phyloP scores from a whole-genome alignment of 768 basidiomycete species.

The Tricholoma bakamatsutake region DNA sequence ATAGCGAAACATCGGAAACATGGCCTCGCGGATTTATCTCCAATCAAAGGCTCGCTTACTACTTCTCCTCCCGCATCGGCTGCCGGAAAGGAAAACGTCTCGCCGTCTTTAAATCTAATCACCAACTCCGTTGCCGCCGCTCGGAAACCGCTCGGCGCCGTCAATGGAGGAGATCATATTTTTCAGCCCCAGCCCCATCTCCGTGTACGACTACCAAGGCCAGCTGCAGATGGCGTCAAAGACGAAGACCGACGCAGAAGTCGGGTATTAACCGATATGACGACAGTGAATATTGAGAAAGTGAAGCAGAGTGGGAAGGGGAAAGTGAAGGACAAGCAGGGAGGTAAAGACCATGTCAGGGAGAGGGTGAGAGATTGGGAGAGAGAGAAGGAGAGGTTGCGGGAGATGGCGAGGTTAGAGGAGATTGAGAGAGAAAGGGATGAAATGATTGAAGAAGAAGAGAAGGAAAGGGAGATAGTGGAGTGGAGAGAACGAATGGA shows the following conservation, averaged over 20 bases:
- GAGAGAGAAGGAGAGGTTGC: conserved; percentile 58
- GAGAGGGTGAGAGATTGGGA: conserved; percentile 76
- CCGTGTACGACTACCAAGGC: conserved; percentile 3
- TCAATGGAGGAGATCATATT: conserved; percentile 22
- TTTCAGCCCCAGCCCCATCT: conserved; percentile 8
- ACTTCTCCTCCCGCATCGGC: conserved; percentile 28
- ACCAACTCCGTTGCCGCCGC: conserved; percentile 16
- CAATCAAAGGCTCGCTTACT: conserved; percentile 50
- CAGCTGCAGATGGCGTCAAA: conserved; percentile 5
- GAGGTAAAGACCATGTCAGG: conserved; percentile 42
- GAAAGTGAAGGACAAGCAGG: conserved; percentile 18
- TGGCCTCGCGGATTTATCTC: conserved; percentile 36
- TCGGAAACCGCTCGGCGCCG: conserved; percentile 28
- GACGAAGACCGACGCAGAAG: conserved; percentile 20
- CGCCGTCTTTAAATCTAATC: conserved; percentile 22
- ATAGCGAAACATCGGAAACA: conserved; percentile 34
- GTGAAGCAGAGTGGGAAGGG: conserved; percentile 4
- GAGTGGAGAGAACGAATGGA: conserved; percentile 12
- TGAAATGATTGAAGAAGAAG: conserved; percentile 34
- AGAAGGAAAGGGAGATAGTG: conserved; percentile 25
- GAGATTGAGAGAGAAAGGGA: conserved; percentile 50
- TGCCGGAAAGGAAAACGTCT: conserved; percentile 35
- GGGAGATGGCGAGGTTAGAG: conserved; percentile 61
- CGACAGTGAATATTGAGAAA: conserved; percentile 27
- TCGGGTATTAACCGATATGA: conserved; percentile 35